Percentiles rank a stretch among this genome's conserved stretches.
These are phyloP conservation scores for Durio zibethinus DNA, from an alignment of 345 rosid species.

Conservation along the genomic window DNA sequence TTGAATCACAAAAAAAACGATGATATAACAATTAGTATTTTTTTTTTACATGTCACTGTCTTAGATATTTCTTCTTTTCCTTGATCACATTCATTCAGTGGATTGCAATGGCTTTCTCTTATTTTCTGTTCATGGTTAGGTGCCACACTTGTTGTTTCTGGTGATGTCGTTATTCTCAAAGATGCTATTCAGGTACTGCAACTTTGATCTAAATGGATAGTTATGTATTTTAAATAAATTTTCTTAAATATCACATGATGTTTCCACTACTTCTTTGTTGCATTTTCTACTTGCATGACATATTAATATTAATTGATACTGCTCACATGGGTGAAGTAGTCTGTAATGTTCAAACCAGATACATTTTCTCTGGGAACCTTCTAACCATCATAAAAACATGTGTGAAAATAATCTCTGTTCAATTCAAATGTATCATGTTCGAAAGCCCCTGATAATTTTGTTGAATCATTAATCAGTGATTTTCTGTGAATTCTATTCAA, in stretches of 20 bases:
- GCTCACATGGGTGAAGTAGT: not conserved
- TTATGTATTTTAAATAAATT: not conserved
- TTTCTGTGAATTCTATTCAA: not conserved
- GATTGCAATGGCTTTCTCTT: not conserved
- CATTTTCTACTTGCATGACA: not conserved
- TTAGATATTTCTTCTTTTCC: not conserved
- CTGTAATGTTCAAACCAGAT: not conserved
- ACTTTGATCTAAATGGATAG: not conserved
- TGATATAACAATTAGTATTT: not conserved
- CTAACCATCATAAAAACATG: not conserved
- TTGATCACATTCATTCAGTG: not conserved
- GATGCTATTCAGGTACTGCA: conserved; percentile 85
- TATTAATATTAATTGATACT: not conserved
- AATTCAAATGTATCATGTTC: not conserved
- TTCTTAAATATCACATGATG: not conserved
- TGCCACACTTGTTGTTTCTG: conserved; percentile 98
- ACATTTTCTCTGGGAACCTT: not conserved
- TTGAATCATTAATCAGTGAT: not conserved
- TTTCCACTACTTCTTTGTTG: not conserved
- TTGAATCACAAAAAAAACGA: not conserved
- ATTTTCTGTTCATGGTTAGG: conserved; percentile 38
- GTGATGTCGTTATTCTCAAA: conserved; percentile 94
- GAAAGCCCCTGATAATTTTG: not conserved
- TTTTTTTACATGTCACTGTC: not conserved
- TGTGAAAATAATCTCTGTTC: not conserved